Evolutionary conservation across 257 asterid species (phyloP).

Genomic region (Ophiorrhiza pumila): DNA sequence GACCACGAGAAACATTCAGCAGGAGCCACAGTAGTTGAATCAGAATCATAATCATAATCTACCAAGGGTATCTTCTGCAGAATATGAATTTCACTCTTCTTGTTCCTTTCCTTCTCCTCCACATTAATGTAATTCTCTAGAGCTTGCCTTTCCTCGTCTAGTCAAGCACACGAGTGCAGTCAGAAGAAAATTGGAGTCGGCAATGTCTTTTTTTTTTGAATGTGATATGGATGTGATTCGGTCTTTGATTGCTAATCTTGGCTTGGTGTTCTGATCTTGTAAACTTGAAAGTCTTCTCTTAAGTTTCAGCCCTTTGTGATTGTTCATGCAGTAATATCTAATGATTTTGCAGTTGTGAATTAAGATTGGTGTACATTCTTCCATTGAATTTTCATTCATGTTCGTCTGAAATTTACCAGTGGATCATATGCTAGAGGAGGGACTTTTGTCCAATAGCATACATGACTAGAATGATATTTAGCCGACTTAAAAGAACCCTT

Average conservation of each 20-base stretch:
- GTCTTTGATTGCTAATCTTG: slow-evolving; percentile 25
- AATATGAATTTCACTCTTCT: not conserved
- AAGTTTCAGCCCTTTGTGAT: not conserved
- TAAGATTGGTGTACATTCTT: not conserved
- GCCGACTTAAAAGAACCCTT: not conserved
- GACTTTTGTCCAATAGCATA: not conserved
- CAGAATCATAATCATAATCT: slow-evolving; percentile 34
- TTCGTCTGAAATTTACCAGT: not conserved
- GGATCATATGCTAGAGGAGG: not conserved
- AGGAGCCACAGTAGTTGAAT: slow-evolving; percentile 26
- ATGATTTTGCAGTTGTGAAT: slow-evolving; percentile 6
- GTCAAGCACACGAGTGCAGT: slow-evolving; percentile 24
- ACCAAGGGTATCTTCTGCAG: slow-evolving; percentile 8
- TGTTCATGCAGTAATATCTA: slow-evolving; percentile 4
- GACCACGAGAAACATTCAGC: slow-evolving; percentile 41
- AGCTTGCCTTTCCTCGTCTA: slow-evolving; percentile 16
- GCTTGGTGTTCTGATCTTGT: slow-evolving; percentile 20
- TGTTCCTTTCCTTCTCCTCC: slow-evolving; percentile 1
- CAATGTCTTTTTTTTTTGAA: slow-evolving; percentile 6
- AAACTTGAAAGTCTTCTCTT: slow-evolving; percentile 6
- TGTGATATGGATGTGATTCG: slow-evolving; percentile 9
- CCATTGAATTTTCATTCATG: not conserved
- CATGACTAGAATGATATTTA: not conserved
- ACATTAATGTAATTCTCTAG: slow-evolving; percentile 20
- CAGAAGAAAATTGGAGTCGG: slow-evolving; percentile 14